These are phyloP conservation scores for Ustilago xerochloae DNA, from an alignment of 1,284 basidiomycete genomes.

Conservation along the genomic window DNA sequence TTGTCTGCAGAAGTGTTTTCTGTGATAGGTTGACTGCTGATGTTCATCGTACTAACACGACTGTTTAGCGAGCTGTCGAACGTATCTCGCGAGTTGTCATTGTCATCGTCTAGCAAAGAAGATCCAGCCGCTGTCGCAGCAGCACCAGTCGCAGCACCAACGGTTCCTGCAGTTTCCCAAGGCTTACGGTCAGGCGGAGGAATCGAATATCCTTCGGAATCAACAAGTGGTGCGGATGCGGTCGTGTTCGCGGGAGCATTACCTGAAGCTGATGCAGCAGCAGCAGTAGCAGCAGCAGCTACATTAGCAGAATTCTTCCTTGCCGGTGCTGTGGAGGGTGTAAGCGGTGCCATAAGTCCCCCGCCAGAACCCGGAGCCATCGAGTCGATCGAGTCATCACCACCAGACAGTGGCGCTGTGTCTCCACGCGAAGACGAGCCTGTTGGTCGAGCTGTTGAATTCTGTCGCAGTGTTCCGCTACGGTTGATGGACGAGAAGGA, in stretches of 20 bases:
- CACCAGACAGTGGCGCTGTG: conserved; percentile 4
- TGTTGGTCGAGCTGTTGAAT: conserved; percentile 13
- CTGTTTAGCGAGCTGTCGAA: conserved; percentile 33
- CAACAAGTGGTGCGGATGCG: conserved; percentile 65
- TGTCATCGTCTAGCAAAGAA: conserved; percentile 65
- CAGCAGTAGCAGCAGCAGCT: conserved; percentile 4
- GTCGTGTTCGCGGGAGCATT: conserved; percentile 6
- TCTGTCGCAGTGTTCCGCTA: conserved; percentile 37
- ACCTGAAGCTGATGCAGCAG: conserved; percentile 1
- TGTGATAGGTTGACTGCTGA: conserved; percentile 69
- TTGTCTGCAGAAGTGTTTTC: conserved; percentile 70
- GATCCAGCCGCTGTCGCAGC: conserved; percentile 10
- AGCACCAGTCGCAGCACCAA: conserved; percentile 2
- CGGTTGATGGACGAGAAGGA: conserved; percentile 38
- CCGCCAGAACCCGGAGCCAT: conserved; percentile 24
- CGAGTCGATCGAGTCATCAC: conserved; percentile 48
- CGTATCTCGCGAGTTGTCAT: conserved; percentile 35
- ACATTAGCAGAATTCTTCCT: conserved; percentile 18
- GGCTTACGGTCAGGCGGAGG: conserved; percentile 71
- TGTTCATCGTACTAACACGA: conserved; percentile 60
- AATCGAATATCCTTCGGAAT: conserved; percentile 72
- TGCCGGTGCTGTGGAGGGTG: conserved; percentile 28
- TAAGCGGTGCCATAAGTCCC: conserved; percentile 57
- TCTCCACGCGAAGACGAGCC: conserved; percentile 24
- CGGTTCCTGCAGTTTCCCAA: conserved; percentile 66